Conservation (phyloP, 192 early-diverging fungal genomes). For the Coemansia sp. region DNA sequence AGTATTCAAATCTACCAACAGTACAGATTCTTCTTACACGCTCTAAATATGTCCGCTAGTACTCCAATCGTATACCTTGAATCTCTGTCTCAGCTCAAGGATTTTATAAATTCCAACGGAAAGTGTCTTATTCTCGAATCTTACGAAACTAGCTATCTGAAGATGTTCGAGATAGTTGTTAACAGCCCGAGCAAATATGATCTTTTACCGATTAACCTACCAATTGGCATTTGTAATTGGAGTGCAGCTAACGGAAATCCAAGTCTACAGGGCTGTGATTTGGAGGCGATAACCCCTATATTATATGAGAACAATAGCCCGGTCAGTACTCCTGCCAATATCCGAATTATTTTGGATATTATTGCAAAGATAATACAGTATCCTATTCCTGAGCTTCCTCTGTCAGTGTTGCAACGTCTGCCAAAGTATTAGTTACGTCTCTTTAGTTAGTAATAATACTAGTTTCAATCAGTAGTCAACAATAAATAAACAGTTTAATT, state of each 20-base stretch:
- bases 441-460: neutral
- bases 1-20: neutral
- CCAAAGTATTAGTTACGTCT: neutral
- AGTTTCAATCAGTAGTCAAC: no score
- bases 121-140: neutral
- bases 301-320: neutral
- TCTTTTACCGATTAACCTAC: neutral
- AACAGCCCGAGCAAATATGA: neutral
- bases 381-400: neutral
- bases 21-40: neutral
- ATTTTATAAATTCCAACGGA: neutral
- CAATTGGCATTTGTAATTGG: neutral
- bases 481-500: no score
- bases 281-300: neutral
- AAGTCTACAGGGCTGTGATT: neutral
- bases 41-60: neutral
- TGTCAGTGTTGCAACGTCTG: neutral
- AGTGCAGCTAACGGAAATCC: neutral
- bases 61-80: neutral
- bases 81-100: neutral
- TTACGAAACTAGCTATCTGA: neutral
- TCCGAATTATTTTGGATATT: neutral
- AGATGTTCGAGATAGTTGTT: neutral
- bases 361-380: neutral
- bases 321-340: neutral